A percentile compares a stretch with the other conserved stretches of the same genome.
Conservation (phyloP, 371 early-diverging fungal species). For the Chytridiales sp. region DNA sequence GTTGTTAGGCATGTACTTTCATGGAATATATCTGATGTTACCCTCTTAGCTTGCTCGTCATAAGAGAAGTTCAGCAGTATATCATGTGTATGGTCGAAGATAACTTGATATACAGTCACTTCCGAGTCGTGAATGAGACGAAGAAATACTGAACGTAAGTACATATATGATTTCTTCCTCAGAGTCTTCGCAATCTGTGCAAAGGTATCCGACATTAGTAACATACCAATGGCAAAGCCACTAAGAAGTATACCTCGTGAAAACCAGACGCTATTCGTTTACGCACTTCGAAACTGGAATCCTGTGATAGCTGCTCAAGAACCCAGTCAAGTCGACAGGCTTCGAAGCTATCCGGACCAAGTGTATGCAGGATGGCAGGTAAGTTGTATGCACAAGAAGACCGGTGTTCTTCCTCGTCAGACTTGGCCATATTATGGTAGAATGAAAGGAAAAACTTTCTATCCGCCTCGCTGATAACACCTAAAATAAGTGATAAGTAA, state of each 20-base stretch:
- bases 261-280: conserved; percentile 32
- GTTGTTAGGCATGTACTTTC: conserved; percentile 2
- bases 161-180: conserved; percentile 16
- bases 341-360: conserved; percentile 26
- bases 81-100: conserved; percentile 23
- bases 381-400: conserved; percentile 41
- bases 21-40: conserved; percentile 1
- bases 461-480: conserved; percentile 31
- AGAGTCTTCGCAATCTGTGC: conserved; percentile 29
- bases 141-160: conserved; percentile 25
- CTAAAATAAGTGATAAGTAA: conserved; percentile 9
- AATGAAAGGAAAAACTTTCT: conserved; percentile 28
- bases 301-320: conserved; percentile 20
- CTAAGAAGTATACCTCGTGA: conserved; percentile 25
- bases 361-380: conserved; percentile 29
- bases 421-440: conserved; percentile 25
- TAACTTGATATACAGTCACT: conserved; percentile 29
- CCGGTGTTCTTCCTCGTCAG: conserved; percentile 21
- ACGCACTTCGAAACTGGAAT: conserved; percentile 21
- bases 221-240: no score
- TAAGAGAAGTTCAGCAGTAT: conserved; percentile 22
- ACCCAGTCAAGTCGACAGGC: conserved; percentile 21
- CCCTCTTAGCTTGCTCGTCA: conserved; percentile 16
- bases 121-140: conserved; percentile 29
- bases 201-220: no score